A percentile compares a stretch with the other conserved stretches of the same genome.
phyloP scores from a whole-genome alignment of 768 basidiomycete species.

The Agaricus subrufescens region DNA sequence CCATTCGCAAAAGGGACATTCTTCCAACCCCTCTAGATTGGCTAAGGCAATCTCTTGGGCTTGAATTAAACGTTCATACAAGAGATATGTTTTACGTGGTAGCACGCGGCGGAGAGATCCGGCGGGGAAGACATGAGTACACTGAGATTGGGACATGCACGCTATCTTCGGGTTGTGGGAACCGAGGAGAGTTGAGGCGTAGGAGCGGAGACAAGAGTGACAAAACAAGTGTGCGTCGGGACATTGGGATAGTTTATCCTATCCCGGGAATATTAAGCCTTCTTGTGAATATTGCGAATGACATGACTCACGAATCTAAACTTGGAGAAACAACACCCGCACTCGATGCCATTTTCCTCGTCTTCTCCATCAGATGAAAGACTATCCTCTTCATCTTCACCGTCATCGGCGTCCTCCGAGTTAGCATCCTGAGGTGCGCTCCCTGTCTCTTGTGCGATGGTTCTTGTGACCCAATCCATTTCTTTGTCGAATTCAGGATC shows the following conservation, averaged over 20 bases:
- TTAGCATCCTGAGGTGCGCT: constrained; percentile 14
- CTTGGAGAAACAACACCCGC: constrained; percentile 79
- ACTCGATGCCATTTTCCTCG: constrained; percentile 60
- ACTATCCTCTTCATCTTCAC: constrained; percentile 31
- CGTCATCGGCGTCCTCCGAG: constrained; percentile 20
- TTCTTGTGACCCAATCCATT: constrained; percentile 39
- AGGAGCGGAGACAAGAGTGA: constrained; percentile 58
- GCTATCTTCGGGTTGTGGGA: constrained; percentile 54
- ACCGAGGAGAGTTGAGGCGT: constrained; percentile 65
- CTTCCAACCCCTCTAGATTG: constrained; percentile 74
- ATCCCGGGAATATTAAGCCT: neutral
- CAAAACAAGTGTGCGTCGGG: constrained; percentile 90
- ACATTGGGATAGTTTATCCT: constrained; percentile 88
- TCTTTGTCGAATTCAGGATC: constrained; percentile 44
- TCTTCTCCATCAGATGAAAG: constrained; percentile 42
- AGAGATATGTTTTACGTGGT: constrained; percentile 54
- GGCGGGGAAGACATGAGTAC: constrained; percentile 61
- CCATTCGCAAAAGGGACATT: constrained; percentile 90
- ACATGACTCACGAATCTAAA: constrained; percentile 59
- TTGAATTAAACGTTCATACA: constrained; percentile 74
- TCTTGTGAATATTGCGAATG: neutral
- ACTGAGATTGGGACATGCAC: constrained; percentile 84
- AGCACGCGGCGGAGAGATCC: constrained; percentile 59
- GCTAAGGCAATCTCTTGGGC: constrained; percentile 78
- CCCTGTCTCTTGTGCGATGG: constrained; percentile 13